Conservation (phyloP, 108 stramenopile species). For the Hondaea fermentalgiana region DNA sequence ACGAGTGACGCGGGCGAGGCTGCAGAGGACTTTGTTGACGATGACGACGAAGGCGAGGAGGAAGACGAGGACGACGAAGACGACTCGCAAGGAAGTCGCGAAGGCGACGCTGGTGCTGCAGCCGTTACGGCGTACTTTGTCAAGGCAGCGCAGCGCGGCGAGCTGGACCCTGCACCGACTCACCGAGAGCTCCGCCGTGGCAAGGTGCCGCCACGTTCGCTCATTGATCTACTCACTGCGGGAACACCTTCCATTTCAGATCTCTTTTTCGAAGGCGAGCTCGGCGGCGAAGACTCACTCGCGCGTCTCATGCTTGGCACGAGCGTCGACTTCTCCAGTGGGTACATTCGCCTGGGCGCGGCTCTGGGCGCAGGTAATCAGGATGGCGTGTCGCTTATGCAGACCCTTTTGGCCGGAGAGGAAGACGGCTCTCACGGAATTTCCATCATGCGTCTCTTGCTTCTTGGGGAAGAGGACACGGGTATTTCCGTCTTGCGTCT, state of each 20-base stretch:
- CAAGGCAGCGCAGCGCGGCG: background rate
- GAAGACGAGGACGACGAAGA: background rate
- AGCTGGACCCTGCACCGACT: background rate
- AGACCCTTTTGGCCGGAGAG: background rate
- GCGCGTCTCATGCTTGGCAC: constrained; percentile 8
- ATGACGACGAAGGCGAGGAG: background rate
- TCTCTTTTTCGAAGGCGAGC: background rate
- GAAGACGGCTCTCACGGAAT: background rate
- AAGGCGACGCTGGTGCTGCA: no score
- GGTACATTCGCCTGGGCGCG: background rate
- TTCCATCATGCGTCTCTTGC: background rate
- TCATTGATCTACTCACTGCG: background rate
- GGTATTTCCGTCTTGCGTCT: background rate
- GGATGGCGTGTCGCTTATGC: background rate
- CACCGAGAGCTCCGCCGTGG: background rate
- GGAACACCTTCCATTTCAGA: background rate
- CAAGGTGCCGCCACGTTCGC: background rate
- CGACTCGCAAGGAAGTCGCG: background rate
- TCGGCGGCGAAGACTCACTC: background rate
- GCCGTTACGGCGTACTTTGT: background rate
- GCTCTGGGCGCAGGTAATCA: background rate
- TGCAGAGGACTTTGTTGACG: background rate
- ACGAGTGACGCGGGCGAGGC: background rate
- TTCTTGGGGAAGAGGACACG: background rate
- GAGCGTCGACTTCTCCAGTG: background rate